phyloP scores from a whole-genome alignment of 371 early-diverging fungal species.

The Funneliformis caledonium region DNA sequence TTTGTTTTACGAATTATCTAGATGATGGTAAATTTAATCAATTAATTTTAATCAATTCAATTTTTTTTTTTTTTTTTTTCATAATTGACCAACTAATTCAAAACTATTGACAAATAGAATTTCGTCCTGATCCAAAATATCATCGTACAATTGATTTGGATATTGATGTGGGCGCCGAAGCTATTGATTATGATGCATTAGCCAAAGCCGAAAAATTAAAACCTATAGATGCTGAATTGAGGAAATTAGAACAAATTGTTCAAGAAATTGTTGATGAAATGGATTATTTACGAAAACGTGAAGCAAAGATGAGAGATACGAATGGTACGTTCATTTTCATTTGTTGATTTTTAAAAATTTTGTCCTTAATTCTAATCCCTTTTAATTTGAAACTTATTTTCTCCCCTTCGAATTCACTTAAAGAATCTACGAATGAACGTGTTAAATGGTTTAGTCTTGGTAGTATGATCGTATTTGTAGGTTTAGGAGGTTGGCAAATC shows the following conservation, averaged over 20 bases:
- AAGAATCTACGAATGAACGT: conserved; percentile 84
- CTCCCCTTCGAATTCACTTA: neutral
- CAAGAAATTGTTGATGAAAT: conserved; percentile 80
- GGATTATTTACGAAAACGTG: conserved; percentile 78
- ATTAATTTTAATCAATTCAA: neutral
- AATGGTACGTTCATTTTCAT: conserved; percentile 68
- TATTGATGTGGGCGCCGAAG: conserved; percentile 87
- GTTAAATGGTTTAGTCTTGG: conserved; percentile 79
- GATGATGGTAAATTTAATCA: conserved; percentile 57
- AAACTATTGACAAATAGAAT: conserved; percentile 49
- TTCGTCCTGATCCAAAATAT: conserved; percentile 59
- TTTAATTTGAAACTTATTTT: neutral
- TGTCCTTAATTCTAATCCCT: neutral
- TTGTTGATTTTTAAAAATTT: neutral
- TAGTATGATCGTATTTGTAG: conserved; percentile 68
- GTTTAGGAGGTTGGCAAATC: conserved; percentile 81
- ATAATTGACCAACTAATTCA: neutral
- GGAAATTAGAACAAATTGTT: conserved; percentile 75
- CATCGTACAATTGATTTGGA: conserved; percentile 71
- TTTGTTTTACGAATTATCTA: conserved; percentile 88
- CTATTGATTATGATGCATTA: conserved; percentile 70
- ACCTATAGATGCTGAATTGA: conserved; percentile 89
- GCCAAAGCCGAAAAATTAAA: conserved; percentile 78
- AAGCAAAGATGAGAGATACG: conserved; percentile 82
- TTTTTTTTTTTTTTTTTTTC: neutral